Evolutionary conservation across 164 flowering plant species (phyloP).

Genomic region (Annona squamosa): DNA sequence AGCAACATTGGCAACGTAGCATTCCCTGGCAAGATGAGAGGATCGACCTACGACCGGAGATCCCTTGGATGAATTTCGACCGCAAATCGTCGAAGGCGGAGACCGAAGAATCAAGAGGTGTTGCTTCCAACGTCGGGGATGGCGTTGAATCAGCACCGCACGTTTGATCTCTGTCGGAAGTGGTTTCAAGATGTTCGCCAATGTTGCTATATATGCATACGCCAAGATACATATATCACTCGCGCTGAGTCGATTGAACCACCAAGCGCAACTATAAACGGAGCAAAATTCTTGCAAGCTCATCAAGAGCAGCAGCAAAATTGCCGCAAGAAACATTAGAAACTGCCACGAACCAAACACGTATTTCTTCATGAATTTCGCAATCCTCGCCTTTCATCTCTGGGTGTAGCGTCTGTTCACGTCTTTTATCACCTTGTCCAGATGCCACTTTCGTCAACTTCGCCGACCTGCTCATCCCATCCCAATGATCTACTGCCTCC

Average conservation of each 20-base stretch:
- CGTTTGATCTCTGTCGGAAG: too few relatives aligned
- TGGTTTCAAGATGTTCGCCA: too few relatives aligned
- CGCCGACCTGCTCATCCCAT: conserved; percentile 16
- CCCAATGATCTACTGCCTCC: conserved; percentile 14
- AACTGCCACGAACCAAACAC: conserved; percentile 19
- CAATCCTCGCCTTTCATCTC: conserved; percentile 10
- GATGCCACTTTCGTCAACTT: conserved; percentile 8
- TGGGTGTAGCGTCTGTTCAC: conserved; percentile 13
- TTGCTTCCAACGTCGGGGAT: too few relatives aligned
- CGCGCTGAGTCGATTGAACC: not conserved
- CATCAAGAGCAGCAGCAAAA: conserved; percentile 9
- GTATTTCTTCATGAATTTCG: conserved; percentile 8
- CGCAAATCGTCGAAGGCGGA: too few relatives aligned
- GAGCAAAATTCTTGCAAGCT: conserved; percentile 15
- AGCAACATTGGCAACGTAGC: too few relatives aligned
- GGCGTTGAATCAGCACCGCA: too few relatives aligned
- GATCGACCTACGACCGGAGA: too few relatives aligned
- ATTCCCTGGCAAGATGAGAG: too few relatives aligned
- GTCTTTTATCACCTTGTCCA: conserved; percentile 17
- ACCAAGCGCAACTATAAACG: conserved; percentile 7
- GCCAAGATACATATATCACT: too few relatives aligned
- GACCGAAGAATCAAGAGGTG: too few relatives aligned
- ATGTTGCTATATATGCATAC: too few relatives aligned
- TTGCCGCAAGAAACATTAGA: conserved; percentile 11
- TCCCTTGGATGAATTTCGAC: too few relatives aligned